Evolutionary conservation across 108 stramenopile species (phyloP), one percentile per base, ranked within the genome.

Genomic region (Conticribra weissflogii): DNA sequence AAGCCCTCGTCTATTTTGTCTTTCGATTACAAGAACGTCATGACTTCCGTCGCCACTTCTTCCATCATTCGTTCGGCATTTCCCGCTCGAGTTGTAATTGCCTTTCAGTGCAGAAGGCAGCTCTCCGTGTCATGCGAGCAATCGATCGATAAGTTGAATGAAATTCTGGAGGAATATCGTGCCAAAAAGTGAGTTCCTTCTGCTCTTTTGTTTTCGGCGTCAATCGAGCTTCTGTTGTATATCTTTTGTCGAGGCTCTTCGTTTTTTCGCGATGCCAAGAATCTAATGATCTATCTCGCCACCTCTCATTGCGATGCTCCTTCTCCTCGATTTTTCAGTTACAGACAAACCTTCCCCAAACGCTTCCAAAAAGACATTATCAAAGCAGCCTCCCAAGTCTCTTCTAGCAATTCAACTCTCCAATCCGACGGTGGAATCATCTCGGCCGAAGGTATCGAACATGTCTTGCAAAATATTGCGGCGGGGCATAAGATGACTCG

Each of bases 331-430:
- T 48, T 33, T 48, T 52, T 18, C 57, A 84, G 83, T 62, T 86
- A 84, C 66, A 44, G 80, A 14, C 81, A 84, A 64, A 66, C 71
- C 27, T 53, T 79, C 22, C 86, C 86, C 32, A 71, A 63, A 32
- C 77, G 86, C 25, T 86, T 86, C 71, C 81, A 75, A 25, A 84
- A 86, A 68, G 86, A 86, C 31, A 57, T 86, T 15, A 62, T 86
- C 44, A 50, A 61, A 3, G 86, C 83, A 15, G 86, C 86, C 8
- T 57, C 44, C 8, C 32, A 28, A 3, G 51, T 71, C 7, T 63
- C 57, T 16, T 74, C 65, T 12, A 31, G n/a, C n/a, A n/a, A 27
- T 21, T 62, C 48, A 8, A 61, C 76, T 48, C 66, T 62, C 36
- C 49, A 63, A n/a, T 58, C 36, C 32, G 28, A 34, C 1, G 30